Percentiles rank a stretch among this genome's conserved stretches.
phyloP scores from a whole-genome alignment of 495 filamentous ascomycete species.

The Amphirosellinia nigrospora region DNA sequence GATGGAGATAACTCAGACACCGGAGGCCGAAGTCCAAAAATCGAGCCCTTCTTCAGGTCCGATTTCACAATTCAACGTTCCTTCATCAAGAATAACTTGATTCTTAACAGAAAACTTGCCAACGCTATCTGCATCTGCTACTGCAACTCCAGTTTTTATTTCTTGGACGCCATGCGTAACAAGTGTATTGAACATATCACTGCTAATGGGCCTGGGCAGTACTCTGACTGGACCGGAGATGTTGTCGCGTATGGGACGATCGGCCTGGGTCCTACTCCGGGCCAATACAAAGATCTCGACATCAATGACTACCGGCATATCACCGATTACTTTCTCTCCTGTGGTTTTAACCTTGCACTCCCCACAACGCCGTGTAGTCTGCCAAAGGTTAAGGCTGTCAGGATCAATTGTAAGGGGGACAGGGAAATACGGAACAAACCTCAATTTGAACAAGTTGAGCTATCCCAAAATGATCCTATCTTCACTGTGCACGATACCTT shows the following conservation, averaged over 20 bases:
- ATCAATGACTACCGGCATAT: slow-evolving; percentile 43
- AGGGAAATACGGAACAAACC: slow-evolving; percentile 28
- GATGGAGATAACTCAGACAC: background rate
- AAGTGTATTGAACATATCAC: background rate
- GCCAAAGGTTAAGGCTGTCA: slow-evolving; percentile 34
- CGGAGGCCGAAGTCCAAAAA: background rate
- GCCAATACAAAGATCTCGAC: slow-evolving; percentile 33
- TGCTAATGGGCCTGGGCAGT: background rate
- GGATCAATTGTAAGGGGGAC: slow-evolving; percentile 44
- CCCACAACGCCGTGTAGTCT: background rate
- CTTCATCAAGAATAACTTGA: background rate
- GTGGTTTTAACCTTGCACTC: background rate
- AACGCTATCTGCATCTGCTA: background rate
- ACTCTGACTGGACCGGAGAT: background rate
- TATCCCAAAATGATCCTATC: slow-evolving; percentile 27
- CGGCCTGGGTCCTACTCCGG: slow-evolving; percentile 1
- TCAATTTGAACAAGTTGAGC: slow-evolving; percentile 38
- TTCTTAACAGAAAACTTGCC: background rate
- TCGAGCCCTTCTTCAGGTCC: background rate
- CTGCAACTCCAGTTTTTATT: background rate
- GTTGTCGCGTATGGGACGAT: background rate
- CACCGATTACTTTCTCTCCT: slow-evolving; percentile 38
- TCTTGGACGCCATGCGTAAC: background rate
- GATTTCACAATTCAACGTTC: no score
- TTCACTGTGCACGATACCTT: slow-evolving; percentile 24